phyloP scores from a whole-genome alignment of 345 rosid genomes.

The Brassica cretica region DNA sequence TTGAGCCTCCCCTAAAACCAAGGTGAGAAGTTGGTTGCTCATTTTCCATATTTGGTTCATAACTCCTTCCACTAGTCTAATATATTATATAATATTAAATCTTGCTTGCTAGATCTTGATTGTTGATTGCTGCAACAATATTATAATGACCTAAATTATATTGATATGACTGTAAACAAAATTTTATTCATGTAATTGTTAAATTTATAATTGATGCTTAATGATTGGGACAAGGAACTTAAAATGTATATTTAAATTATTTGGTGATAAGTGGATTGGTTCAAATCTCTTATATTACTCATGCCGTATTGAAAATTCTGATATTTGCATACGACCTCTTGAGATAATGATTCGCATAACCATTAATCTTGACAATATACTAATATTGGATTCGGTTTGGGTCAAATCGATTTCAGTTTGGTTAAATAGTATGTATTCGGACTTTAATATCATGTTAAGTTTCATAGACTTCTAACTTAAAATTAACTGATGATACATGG shows the following conservation, averaged over 20 bases:
- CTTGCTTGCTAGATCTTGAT: background rate
- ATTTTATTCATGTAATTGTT: background rate
- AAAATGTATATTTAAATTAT: background rate
- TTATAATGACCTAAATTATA: background rate
- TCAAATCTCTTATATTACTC: too few species aligned
- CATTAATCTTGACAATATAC: too few species aligned
- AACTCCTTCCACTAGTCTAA: background rate
- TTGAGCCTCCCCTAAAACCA: background rate
- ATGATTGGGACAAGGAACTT: background rate
- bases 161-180: background rate
- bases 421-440: too few species aligned
- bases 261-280: too few species aligned
- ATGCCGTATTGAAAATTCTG: too few species aligned
- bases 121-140: background rate
- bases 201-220: background rate
- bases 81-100: background rate
- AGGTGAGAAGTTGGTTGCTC: background rate
- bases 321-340: too few species aligned
- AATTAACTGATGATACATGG: too few species aligned
- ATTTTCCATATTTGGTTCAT: background rate
- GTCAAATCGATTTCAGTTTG: too few species aligned
- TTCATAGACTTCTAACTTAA: too few species aligned
- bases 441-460: too few species aligned
- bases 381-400: too few species aligned
- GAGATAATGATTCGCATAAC: too few species aligned